Evolutionary conservation across 139 green algal genomes (phyloP).

Genomic region (Tetradesmus obliquus): DNA sequence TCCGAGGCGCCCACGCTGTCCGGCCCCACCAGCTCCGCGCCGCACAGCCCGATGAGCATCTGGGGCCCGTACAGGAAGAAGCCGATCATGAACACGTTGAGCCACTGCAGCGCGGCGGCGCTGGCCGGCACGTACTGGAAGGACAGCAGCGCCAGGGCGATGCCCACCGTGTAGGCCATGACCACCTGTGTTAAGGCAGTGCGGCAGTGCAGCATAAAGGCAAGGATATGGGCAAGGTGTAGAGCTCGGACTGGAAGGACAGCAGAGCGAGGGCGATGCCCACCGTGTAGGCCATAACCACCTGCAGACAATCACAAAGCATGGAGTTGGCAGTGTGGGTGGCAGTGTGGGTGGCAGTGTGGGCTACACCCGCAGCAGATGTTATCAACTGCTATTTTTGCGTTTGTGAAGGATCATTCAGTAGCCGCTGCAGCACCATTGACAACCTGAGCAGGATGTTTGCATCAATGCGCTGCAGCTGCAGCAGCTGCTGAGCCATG

Average conservation of each 20-base stretch:
- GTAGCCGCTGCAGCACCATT: too few species aligned
- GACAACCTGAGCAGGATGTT: too few species aligned
- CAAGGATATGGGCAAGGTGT: too few species aligned
- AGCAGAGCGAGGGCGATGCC: slow-evolving; percentile 83
- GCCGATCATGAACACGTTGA: slow-evolving; percentile 94
- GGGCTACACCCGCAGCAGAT: too few species aligned
- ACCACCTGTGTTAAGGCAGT: slow-evolving; percentile 73
- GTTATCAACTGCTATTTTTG: background rate
- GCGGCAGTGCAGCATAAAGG: background rate
- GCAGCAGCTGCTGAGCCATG: too few species aligned
- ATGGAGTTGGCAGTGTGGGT: background rate
- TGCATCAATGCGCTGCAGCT: too few species aligned
- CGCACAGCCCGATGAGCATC: slow-evolving; percentile 98
- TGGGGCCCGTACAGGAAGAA: slow-evolving; percentile 94
- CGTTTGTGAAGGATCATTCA: too few species aligned
- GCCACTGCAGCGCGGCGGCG: slow-evolving; percentile 84
- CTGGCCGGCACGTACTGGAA: slow-evolving; percentile 81
- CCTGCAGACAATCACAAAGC: slow-evolving; percentile 52
- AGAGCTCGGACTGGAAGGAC: slow-evolving; percentile 75
- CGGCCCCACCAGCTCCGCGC: slow-evolving; percentile 93
- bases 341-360: too few species aligned
- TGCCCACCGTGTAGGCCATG: slow-evolving; percentile 94
- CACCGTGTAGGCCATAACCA: slow-evolving; percentile 96
- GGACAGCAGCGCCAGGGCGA: slow-evolving; percentile 75
- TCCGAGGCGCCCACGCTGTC: slow-evolving; percentile 90